phyloP scores from a whole-genome alignment of 441 rosid genomes.

The Capsella rubella region DNA sequence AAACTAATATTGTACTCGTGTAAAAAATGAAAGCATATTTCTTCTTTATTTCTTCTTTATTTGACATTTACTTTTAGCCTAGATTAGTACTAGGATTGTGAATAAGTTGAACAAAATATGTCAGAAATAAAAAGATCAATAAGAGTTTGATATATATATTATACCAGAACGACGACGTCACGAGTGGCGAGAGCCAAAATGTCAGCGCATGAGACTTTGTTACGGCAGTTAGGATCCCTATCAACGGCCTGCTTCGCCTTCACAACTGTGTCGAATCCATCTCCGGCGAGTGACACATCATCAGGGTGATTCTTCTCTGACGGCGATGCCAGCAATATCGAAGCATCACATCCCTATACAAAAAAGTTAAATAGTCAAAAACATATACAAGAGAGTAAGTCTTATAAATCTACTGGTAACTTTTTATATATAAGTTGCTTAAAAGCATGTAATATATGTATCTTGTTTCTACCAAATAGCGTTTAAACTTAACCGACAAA shows the following conservation, averaged over 20 bases:
- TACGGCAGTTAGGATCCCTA: slow-evolving; percentile 53
- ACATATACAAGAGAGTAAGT: not conserved
- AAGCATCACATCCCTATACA: slow-evolving; percentile 66
- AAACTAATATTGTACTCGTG: too few relatives aligned
- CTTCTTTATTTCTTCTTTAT: too few relatives aligned
- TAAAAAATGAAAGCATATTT: too few relatives aligned
- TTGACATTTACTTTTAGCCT: too few relatives aligned
- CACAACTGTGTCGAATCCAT: slow-evolving; percentile 57
- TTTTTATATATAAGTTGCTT: too few relatives aligned
- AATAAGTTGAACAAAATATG: not conserved
- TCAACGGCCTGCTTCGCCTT: slow-evolving; percentile 68
- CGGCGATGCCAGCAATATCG: slow-evolving; percentile 53
- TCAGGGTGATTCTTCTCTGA: slow-evolving; percentile 62
- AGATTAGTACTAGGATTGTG: too few relatives aligned
- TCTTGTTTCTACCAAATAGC: too few relatives aligned
- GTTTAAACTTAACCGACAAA: too few relatives aligned
- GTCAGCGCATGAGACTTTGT: slow-evolving; percentile 72
- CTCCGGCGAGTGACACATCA: slow-evolving; percentile 59
- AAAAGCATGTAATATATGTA: too few relatives aligned
- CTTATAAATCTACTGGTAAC: not conserved
- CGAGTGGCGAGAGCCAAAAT: slow-evolving; percentile 67
- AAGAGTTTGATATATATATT: not conserved
- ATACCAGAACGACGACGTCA: slow-evolving; percentile 58
- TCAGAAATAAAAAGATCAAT: not conserved
- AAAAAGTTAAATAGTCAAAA: slow-evolving; percentile 6